Evolutionary conservation across 2,329 filamentous ascomycete genomes (phyloP).

Genomic region (Botrytis medusae): DNA sequence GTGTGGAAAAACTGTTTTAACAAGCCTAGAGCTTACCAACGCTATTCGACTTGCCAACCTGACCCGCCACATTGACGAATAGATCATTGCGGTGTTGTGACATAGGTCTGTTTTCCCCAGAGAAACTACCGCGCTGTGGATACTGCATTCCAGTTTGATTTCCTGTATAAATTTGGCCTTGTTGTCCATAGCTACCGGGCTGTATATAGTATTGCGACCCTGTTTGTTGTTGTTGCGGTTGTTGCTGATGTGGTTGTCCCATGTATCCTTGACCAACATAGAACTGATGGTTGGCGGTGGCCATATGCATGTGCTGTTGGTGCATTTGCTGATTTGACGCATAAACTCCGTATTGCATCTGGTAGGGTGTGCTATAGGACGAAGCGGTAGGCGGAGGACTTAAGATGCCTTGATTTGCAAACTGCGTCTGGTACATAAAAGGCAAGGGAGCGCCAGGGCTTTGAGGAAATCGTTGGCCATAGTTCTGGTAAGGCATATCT

Average conservation of each 20-base stretch:
- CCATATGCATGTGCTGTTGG: constrained; percentile 26
- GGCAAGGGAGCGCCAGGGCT: constrained; percentile 26
- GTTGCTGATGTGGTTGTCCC: constrained; percentile 25
- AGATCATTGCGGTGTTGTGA: constrained; percentile 27
- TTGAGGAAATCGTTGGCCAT: constrained; percentile 31
- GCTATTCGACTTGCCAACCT: constrained; percentile 25
- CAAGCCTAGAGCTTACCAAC: constrained; percentile 34
- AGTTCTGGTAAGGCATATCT: constrained; percentile 33
- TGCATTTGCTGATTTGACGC: constrained; percentile 26
- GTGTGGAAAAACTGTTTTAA: neutral
- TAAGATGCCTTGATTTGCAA: constrained; percentile 24
- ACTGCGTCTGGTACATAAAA: constrained; percentile 33
- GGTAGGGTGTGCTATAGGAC: constrained; percentile 35
- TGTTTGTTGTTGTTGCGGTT: constrained; percentile 30
- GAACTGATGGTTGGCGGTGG: constrained; percentile 29
- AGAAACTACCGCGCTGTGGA: constrained; percentile 26
- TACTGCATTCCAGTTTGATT: constrained; percentile 27
- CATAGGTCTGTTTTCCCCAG: constrained; percentile 28
- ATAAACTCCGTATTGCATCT: constrained; percentile 35
- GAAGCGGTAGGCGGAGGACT: constrained; percentile 26
- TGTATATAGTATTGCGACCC: constrained; percentile 33
- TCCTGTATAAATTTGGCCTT: constrained; percentile 31
- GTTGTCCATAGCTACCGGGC: constrained; percentile 31
- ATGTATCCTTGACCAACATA: constrained; percentile 34
- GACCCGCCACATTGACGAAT: constrained; percentile 21